Evolutionary conservation across 495 filamentous ascomycete genomes (phyloP).

Genomic region (Bacidia gigantensis): DNA sequence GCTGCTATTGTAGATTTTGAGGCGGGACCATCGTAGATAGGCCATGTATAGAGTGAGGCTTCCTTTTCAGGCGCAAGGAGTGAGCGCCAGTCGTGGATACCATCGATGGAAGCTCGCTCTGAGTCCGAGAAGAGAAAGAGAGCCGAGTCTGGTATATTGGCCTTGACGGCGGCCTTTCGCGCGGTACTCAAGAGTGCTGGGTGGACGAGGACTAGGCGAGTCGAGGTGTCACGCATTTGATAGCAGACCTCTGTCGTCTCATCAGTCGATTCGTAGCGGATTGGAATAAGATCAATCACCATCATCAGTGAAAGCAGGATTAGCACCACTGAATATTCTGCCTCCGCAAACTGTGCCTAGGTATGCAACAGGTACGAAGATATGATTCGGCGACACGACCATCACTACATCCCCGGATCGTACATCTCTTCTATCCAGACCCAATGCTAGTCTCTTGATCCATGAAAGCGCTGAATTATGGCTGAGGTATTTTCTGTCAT

Average conservation of each 20-base stretch:
- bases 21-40: neutral
- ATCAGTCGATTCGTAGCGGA: neutral
- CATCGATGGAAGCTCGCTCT: slow-evolving; percentile 47
- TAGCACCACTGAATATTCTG: slow-evolving; percentile 66
- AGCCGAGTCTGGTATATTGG: slow-evolving; percentile 44
- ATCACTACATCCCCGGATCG: slow-evolving; percentile 63
- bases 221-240: slow-evolving; percentile 68
- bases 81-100: slow-evolving; percentile 34
- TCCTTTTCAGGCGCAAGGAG: slow-evolving; percentile 28
- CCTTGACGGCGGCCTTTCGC: slow-evolving; percentile 49
- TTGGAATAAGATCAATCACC: slow-evolving; percentile 1
- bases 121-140: slow-evolving; percentile 71
- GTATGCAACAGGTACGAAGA: slow-evolving; percentile 55
- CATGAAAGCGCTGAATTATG: slow-evolving; percentile 45
- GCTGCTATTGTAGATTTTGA: slow-evolving; percentile 39
- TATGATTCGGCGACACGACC: slow-evolving; percentile 58
- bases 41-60: slow-evolving; percentile 24
- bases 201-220: slow-evolving; percentile 65
- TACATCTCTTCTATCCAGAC: slow-evolving; percentile 50
- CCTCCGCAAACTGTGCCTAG: slow-evolving; percentile 77
- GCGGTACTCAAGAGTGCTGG: slow-evolving; percentile 46
- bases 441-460: slow-evolving; percentile 57
- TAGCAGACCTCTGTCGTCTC: slow-evolving; percentile 29
- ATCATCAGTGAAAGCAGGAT: slow-evolving; percentile 79
- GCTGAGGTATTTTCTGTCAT: slow-evolving; percentile 60